These are phyloP conservation scores for Oidiodendron maius DNA, from an alignment of 495 filamentous ascomycete genomes.

Conservation along the genomic window DNA sequence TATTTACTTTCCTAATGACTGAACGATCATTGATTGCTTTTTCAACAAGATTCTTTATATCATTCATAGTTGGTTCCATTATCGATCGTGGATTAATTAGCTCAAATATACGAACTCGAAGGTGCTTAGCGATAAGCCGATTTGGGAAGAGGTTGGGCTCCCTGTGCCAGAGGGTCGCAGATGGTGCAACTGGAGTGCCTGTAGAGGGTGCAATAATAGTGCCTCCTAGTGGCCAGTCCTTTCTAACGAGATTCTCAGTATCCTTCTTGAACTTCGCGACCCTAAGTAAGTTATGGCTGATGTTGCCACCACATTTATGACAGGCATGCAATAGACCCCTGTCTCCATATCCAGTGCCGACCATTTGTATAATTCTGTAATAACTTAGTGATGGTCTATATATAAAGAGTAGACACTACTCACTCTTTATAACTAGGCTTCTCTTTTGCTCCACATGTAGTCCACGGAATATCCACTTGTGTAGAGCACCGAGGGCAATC, in stretches of 20 bases:
- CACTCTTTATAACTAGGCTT: constrained; percentile 10
- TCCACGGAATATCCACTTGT: constrained; percentile 51
- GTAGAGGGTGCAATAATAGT: constrained; percentile 43
- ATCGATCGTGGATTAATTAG: constrained; percentile 12
- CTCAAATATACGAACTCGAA: too few species aligned
- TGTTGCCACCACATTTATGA: constrained; percentile 10
- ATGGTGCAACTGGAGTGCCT: constrained; percentile 25
- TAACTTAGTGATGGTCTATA: neutral
- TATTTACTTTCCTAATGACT: constrained; percentile 13
- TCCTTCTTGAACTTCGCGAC: constrained; percentile 24
- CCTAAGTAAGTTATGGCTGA: constrained; percentile 22
- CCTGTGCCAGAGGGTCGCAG: neutral
- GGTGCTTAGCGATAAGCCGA: constrained; percentile 40
- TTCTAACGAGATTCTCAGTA: constrained; percentile 17
- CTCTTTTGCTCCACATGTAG: constrained; percentile 38
- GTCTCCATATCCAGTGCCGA: constrained; percentile 59
- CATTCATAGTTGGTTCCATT: constrained; percentile 34
- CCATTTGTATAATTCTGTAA: constrained; percentile 9
- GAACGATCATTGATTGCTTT: constrained; percentile 24
- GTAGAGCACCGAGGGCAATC: constrained; percentile 51
- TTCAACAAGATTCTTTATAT: constrained; percentile 38
- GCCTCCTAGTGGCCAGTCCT: constrained; percentile 33
- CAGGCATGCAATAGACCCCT: constrained; percentile 42
- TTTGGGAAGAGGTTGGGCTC: constrained; percentile 53
- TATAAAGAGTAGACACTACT: neutral